Evolutionary conservation across 768 basidiomycete species (phyloP).

Genomic region (Naganishia vishniacii): DNA sequence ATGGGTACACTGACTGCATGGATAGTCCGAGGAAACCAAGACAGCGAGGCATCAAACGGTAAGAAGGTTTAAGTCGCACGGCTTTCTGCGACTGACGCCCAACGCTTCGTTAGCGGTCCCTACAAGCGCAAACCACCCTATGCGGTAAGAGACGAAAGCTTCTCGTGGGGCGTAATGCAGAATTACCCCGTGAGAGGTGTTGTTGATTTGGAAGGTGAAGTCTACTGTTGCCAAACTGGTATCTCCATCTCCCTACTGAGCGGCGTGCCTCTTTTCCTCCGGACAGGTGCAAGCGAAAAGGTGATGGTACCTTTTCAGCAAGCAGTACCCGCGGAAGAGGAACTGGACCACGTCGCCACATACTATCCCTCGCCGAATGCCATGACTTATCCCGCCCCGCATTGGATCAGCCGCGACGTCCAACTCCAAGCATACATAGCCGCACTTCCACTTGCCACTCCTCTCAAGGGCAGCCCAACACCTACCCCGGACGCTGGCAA

Average conservation of each 20-base stretch:
- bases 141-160: background rate
- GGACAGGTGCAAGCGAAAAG: no score
- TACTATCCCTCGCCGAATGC: background rate
- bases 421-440: slow-evolving; percentile 1
- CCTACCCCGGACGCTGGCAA: background rate
- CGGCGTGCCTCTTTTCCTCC: no score
- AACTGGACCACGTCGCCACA: background rate
- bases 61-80: no score
- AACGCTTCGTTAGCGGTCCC: no score
- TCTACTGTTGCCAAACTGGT: no score
- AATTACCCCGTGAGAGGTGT: no score
- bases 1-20: slow-evolving; percentile 39
- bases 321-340: no score
- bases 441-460: slow-evolving; percentile 7
- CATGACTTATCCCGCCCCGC: background rate
- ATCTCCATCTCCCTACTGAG: no score
- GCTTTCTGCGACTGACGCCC: no score
- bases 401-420: background rate
- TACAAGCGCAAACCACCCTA: background rate
- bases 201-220: background rate
- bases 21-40: slow-evolving; percentile 42
- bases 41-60: slow-evolving; percentile 45
- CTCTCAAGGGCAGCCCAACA: slow-evolving; percentile 19
- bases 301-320: no score
- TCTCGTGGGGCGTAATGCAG: background rate